Evolutionary conservation across 1,284 basidiomycete genomes (phyloP).

Genomic region (Trametes hirsuta): DNA sequence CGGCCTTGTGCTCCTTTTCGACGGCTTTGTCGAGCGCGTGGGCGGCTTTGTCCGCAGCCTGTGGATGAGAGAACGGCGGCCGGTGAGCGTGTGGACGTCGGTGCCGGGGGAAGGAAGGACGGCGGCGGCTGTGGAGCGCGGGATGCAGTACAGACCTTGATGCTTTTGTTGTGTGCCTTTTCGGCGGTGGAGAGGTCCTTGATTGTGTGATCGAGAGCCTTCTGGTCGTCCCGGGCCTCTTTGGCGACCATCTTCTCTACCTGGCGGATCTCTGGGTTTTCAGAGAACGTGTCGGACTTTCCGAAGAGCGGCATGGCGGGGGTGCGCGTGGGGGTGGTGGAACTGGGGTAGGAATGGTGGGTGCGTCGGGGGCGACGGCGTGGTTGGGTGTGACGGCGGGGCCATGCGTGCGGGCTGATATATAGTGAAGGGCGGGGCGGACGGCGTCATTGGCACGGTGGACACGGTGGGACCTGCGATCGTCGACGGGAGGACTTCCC

Average conservation of each 20-base stretch:
- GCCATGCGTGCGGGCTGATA: neutral
- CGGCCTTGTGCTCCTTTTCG: slow-evolving; percentile 49
- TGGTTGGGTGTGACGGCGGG: neutral
- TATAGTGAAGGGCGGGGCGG: slow-evolving; percentile 1
- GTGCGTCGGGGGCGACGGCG: slow-evolving; percentile 1
- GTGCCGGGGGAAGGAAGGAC: neutral
- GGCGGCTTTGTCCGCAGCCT: slow-evolving; percentile 50
- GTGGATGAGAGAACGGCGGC: neutral
- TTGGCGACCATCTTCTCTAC: slow-evolving; percentile 49
- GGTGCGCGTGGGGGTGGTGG: neutral
- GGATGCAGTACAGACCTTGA: slow-evolving; percentile 43
- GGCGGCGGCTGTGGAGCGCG: neutral
- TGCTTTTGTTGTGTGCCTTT: slow-evolving; percentile 48
- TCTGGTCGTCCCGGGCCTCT: slow-evolving; percentile 52
- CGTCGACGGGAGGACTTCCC: neutral
- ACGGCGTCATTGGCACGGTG: slow-evolving; percentile 8
- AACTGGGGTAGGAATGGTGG: neutral
- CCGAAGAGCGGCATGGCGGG: slow-evolving; percentile 31
- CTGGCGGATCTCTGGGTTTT: slow-evolving; percentile 41
- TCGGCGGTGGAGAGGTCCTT: slow-evolving; percentile 52
- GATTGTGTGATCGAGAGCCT: slow-evolving; percentile 45
- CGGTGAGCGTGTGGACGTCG: neutral
- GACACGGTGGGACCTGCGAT: neutral
- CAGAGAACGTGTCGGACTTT: slow-evolving; percentile 27
- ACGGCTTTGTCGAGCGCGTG: slow-evolving; percentile 49